These are phyloP conservation scores for Melaleuca alternifolia DNA, from an alignment of 345 rosid genomes.

Conservation along the genomic window DNA sequence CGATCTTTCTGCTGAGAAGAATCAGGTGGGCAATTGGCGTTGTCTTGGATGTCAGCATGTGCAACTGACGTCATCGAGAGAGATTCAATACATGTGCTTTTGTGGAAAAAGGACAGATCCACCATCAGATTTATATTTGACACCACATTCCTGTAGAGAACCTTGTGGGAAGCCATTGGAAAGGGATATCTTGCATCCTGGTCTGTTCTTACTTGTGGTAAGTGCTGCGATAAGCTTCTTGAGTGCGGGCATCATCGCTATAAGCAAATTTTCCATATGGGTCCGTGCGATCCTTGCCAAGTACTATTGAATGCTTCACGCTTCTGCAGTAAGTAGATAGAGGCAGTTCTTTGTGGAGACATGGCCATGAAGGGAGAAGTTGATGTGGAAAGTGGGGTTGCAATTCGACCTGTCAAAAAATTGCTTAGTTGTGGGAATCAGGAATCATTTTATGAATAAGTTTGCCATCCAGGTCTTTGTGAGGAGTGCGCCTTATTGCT, in stretches of 20 bases:
- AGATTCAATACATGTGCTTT: constrained; percentile 71
- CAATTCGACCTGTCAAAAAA: constrained; percentile 47
- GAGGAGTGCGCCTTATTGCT: constrained; percentile 70
- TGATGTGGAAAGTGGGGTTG: constrained; percentile 71
- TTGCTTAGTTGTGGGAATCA: constrained; percentile 68
- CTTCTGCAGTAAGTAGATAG: constrained; percentile 69
- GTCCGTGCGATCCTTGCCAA: constrained; percentile 74
- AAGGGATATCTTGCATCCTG: constrained; percentile 25
- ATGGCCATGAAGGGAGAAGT: constrained; percentile 79
- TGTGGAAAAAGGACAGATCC: constrained; percentile 86
- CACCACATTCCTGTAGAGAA: constrained; percentile 97
- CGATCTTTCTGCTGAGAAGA: constrained; percentile 70
- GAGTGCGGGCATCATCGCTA: constrained; percentile 71
- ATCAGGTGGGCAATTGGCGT: constrained; percentile 88
- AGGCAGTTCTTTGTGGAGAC: constrained; percentile 71
- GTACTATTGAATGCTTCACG: constrained; percentile 59
- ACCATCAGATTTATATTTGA: constrained; percentile 79
- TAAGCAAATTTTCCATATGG: constrained; percentile 62
- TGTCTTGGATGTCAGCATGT: constrained; percentile 97
- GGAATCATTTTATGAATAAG: constrained; percentile 29
- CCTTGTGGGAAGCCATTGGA: constrained; percentile 92
- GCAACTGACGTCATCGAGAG: constrained; percentile 62
- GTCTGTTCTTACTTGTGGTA: constrained; percentile 69
- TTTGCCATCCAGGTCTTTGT: constrained; percentile 85
- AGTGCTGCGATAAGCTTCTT: constrained; percentile 65